Evolutionary conservation across 176 grass and related monocot genomes (phyloP).

Genomic region (Carex parvula): DNA sequence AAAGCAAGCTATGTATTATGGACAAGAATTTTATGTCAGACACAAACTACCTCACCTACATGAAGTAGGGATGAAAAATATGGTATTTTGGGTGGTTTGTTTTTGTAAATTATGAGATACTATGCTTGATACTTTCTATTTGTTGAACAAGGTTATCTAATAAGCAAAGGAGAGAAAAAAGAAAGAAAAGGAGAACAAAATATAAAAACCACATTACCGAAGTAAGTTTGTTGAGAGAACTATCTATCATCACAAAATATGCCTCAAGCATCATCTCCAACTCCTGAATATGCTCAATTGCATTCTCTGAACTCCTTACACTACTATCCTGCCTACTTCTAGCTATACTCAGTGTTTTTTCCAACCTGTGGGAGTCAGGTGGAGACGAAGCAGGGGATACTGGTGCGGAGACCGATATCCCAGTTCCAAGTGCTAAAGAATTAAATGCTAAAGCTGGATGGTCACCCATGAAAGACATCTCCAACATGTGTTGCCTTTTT

Average conservation of each 20-base stretch:
- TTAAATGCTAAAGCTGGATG: conserved; percentile 40
- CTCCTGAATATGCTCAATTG: conserved; percentile 74
- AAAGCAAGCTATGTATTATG: background rate
- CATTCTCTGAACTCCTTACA: conserved; percentile 57
- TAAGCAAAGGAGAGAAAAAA: background rate
- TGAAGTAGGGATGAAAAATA: background rate
- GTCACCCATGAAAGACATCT: conserved; percentile 55
- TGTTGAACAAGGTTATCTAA: background rate
- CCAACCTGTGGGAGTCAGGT: conserved; percentile 44
- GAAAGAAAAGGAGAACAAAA: background rate
- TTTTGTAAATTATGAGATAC: background rate
- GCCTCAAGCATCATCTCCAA: conserved; percentile 97
- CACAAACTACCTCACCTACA: background rate
- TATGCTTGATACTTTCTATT: background rate
- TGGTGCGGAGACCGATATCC: conserved; percentile 61
- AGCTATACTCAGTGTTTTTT: conserved; percentile 55
- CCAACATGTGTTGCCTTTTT: conserved; percentile 58
- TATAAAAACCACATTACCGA: conserved; percentile 48
- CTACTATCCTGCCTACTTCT: conserved; percentile 68
- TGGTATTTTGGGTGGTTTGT: background rate
- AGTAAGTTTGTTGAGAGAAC: conserved; percentile 85
- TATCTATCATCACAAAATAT: conserved; percentile 97
- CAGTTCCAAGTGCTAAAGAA: conserved; percentile 26
- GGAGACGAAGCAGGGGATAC: conserved; percentile 71
- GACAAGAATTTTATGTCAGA: background rate